Evolutionary conservation across 2,329 filamentous ascomycete species (phyloP).

Genomic region (Calonectria pseudoturangicola): DNA sequence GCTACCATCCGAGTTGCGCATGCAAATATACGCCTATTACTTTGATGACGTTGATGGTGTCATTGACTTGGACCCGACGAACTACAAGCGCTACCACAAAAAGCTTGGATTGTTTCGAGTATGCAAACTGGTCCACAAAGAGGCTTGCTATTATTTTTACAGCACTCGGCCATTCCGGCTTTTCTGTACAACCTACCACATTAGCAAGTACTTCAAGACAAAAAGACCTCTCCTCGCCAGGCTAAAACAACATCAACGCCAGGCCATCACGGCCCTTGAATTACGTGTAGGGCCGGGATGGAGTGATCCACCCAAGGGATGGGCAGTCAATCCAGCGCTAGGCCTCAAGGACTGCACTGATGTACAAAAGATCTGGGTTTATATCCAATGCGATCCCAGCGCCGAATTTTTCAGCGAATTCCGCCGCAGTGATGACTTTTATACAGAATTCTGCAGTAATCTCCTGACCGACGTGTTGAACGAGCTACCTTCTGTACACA

Average conservation of each 20-base stretch:
- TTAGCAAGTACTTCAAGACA: conserved; percentile 81
- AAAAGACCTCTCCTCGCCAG: conserved; percentile 83
- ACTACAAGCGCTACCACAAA: conserved; percentile 77
- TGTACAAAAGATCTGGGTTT: conserved; percentile 77
- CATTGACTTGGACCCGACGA: conserved; percentile 80
- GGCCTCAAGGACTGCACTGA: conserved; percentile 78
- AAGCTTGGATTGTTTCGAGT: conserved; percentile 77
- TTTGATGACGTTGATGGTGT: conserved; percentile 73
- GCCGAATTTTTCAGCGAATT: conserved; percentile 81
- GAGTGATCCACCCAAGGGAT: conserved; percentile 80
- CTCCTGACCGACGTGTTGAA: conserved; percentile 75
- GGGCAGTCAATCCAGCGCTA: conserved; percentile 79
- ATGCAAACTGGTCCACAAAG: conserved; percentile 76
- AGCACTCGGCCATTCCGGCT: conserved; percentile 77
- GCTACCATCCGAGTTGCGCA: conserved; percentile 81
- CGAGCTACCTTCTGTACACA: conserved; percentile 72
- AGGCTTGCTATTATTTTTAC: conserved; percentile 81
- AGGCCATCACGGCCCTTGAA: conserved; percentile 78
- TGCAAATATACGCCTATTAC: conserved; percentile 80
- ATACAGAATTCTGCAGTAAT: conserved; percentile 78
- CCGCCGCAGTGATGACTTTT: conserved; percentile 79
- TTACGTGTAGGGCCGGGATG: conserved; percentile 84
- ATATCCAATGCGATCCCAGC: conserved; percentile 83
- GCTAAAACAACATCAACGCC: conserved; percentile 76
- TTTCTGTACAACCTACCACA: conserved; percentile 73